Base-by-base conservation (phyloP, 441 rosid genomes). In the Bruguiera hainesii region DNA sequence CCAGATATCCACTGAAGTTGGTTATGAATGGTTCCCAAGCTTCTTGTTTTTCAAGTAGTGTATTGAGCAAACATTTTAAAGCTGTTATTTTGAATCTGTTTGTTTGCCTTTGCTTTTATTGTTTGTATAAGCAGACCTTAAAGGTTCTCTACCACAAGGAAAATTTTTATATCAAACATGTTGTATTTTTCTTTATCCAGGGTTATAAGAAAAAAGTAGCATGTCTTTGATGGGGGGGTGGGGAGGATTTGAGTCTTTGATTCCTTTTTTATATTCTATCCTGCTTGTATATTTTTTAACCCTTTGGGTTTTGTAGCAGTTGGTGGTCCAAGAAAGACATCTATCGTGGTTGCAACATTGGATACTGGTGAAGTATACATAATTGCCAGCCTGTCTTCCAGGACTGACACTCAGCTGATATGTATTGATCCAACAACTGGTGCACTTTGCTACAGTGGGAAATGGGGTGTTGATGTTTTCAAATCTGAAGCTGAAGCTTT, bases 351-450 rank as follows among this genome's bases (percentile, higher is more conserved):
- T 61, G 83, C 76, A 56, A 89, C 93, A 2, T 70, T 92, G 79
- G 87, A 85, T 42, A 75, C 83, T 26, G 86, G 89, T 68, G 99
- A 91, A 74, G 94, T 89, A n/a, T 90, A 86, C 70, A 74, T 95
- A 76, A 74, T 86, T 63, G 81, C 79, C 28, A 91, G 89, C 80
- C 75, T 91, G 78, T 86, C 81, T 26, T 76, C 82, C 39, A 87
- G 87, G 82, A 62, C 60, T 3, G 87, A 83, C 65, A 89, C 99
- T 65, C 99, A 91, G 63, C 85, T 90, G 72, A 85, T 95, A 70
- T 86, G 85, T 78, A 76, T 90, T 74, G 99, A 95, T 74, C 99
- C 98, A 26, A 90, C 97, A 0, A 91, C 94, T 11, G 99, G 99
- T 60, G 51, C 66, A 21, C 84, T 95, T 70, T 71, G 85, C 51